These are phyloP conservation scores for Pseudohyphozyma bogoriensis DNA, from an alignment of 768 basidiomycete species.

Conservation along the genomic window DNA sequence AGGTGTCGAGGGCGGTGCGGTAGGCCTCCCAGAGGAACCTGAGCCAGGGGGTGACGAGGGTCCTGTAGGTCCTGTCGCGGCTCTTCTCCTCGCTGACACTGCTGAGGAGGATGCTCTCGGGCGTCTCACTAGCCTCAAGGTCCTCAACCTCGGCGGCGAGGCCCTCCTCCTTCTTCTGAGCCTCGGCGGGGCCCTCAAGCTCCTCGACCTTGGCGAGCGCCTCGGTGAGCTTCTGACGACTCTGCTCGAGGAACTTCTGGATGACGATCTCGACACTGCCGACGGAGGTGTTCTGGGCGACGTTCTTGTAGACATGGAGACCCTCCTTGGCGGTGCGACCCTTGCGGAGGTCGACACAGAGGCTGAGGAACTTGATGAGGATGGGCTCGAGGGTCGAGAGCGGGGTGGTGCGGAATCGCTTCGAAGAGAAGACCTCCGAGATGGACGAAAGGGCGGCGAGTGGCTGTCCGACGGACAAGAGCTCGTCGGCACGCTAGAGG, in stretches of 20 bases:
- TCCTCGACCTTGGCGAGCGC: slow-evolving; percentile 40
- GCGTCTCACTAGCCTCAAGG: slow-evolving; percentile 89
- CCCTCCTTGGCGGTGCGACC: slow-evolving; percentile 89
- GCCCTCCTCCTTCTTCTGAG: slow-evolving; percentile 22
- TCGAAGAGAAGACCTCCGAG: slow-evolving; percentile 76
- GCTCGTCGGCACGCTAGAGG: slow-evolving; percentile 54
- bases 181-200: slow-evolving; percentile 33
- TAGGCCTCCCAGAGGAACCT: slow-evolving; percentile 99
- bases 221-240: slow-evolving; percentile 36
- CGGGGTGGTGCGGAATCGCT: slow-evolving; percentile 87
- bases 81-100: slow-evolving; percentile 83
- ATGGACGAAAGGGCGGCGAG: slow-evolving; percentile 82
- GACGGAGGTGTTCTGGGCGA: slow-evolving; percentile 85
- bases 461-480: slow-evolving; percentile 80
- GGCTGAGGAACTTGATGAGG: slow-evolving; percentile 87
- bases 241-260: slow-evolving; percentile 59
- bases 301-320: slow-evolving; percentile 95
- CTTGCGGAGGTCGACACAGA: slow-evolving; percentile 90
- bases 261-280: slow-evolving; percentile 86
- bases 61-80: slow-evolving; percentile 87
- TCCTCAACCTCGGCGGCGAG: slow-evolving; percentile 75
- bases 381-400: slow-evolving; percentile 85
- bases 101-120: slow-evolving; percentile 78
- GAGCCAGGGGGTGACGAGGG: slow-evolving; percentile 92
- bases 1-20: slow-evolving; percentile 83